phyloP scores from a whole-genome alignment of 371 early-diverging fungal genomes.

The Nematocida parisii region DNA sequence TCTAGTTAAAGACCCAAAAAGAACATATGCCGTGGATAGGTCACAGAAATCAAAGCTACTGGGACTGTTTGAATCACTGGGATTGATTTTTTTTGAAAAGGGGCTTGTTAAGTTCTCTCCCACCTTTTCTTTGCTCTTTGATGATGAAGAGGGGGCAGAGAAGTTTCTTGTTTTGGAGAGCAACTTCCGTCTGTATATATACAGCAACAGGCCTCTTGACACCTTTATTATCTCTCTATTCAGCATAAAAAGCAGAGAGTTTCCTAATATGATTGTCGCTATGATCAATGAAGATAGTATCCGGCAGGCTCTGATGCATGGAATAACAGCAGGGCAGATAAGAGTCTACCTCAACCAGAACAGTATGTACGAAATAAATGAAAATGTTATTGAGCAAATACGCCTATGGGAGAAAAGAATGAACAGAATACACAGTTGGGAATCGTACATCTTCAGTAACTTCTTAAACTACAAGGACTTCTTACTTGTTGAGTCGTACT shows the following conservation, averaged over 20 bases:
- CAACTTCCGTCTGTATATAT: conserved; percentile 86
- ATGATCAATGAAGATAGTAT: conserved; percentile 84
- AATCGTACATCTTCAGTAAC: conserved; percentile 77
- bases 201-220: conserved; percentile 89
- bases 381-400: conserved; percentile 89
- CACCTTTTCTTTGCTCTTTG: conserved; percentile 46
- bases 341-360: conserved; percentile 60
- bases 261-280: conserved; percentile 88
- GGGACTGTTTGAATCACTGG: conserved; percentile 38
- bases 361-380: conserved; percentile 72
- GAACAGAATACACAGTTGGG: conserved; percentile 73
- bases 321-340: conserved; percentile 89
- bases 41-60: conserved; percentile 38
- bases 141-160: not conserved
- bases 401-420: conserved; percentile 90
- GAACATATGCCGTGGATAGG: conserved; percentile 32
- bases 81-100: not conserved
- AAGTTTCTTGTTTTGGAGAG: conserved; percentile 73
- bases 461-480: conserved; percentile 72
- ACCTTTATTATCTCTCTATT: conserved; percentile 90
- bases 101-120: conserved; percentile 15
- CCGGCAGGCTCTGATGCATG: conserved; percentile 78
- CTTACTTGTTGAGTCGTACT: conserved; percentile 59
- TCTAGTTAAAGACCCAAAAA: conserved; percentile 51
- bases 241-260: conserved; percentile 77